These are phyloP conservation scores for Medicago lupulina DNA, from an alignment of 306 rosid species.

Conservation along the genomic window DNA sequence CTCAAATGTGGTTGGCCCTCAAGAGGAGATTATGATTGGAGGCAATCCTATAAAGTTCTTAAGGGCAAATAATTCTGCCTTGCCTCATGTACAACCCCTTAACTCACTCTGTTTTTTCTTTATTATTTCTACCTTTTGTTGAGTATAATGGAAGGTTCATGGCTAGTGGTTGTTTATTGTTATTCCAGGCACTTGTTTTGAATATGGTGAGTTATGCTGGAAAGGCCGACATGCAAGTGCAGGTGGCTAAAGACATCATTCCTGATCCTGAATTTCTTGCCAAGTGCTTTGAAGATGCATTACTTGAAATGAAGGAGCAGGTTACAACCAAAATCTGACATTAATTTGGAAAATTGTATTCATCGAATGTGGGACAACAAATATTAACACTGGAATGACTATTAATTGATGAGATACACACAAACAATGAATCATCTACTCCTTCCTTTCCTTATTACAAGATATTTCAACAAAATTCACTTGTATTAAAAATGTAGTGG, in stretches of 20 bases:
- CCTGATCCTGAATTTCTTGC: constrained; percentile 87
- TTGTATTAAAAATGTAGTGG: too few species aligned
- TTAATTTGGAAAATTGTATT: constrained; percentile 8
- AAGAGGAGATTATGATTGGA: constrained; percentile 67
- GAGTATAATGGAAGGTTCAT: not conserved
- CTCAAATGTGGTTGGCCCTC: constrained; percentile 89
- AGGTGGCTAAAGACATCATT: constrained; percentile 89
- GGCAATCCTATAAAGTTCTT: constrained; percentile 76
- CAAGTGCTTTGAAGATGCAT: constrained; percentile 84
- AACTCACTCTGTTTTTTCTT: constrained; percentile 38
- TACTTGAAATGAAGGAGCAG: constrained; percentile 74
- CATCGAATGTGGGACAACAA: constrained; percentile 18
- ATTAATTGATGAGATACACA: not conserved
- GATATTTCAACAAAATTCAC: too few species aligned
- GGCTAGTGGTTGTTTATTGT: constrained; percentile 38
- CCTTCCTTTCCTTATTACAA: too few species aligned
- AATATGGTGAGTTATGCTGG: constrained; percentile 93
- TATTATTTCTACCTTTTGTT: not conserved
- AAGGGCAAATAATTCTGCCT: constrained; percentile 71
- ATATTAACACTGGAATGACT: not conserved
- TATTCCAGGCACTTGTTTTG: constrained; percentile 74
- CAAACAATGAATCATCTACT: not conserved
- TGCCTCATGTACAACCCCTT: constrained; percentile 70
- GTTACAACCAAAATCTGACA: constrained; percentile 43
- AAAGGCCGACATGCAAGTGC: constrained; percentile 86